Base-by-base conservation (phyloP, 768 basidiomycete species). In the Leccinellum rugosiceps region DNA sequence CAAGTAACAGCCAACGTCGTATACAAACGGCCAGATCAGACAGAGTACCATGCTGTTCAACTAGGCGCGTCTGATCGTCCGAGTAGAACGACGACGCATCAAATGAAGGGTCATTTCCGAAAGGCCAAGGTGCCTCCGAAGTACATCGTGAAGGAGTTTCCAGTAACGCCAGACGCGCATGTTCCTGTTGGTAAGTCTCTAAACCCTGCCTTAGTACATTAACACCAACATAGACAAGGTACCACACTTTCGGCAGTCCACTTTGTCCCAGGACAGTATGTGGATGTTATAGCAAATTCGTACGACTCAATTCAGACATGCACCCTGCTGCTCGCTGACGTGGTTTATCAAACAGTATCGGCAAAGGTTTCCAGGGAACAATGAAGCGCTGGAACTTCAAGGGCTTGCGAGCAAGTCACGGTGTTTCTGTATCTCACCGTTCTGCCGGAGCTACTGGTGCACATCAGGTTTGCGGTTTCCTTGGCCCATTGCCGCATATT, bases 381-480 rank as follows among this genome's bases (percentile, higher is more conserved):
- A 99, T 99, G 97, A 99, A 98, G 72, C 81, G 92, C 48, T 94
- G 93, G 86, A 87, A 88, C 32, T 98, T 96, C 76, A 83, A 87
- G 65, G 97, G 97, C 74, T 75, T 94, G 30, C 83, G 86, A 47
- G 95, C 94, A 2, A 92, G 92, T 74, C 97, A 99, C 70, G 97
- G 97, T 87, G 91, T 92, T 48, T 98, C 97, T 59, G 69, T 94
- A 62, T 92, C 92, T 9, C 97, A 98, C 79, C 88, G 97, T 68
- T 88, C 89, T 9, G 84, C 88, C 25, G 97, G 97, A 66, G 90
- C 94, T 7, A 95, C 91, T 8, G 97, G 97, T 73, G 90, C 90
- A 65, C 92, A 96, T 71, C 96, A 98, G 80, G 95, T 94, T 62
- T 59, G 80, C 72, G 50, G 17, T 41, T 28, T 48, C 19, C 48